A percentile compares a stretch with the other conserved stretches of the same genome.
phyloP scores from a whole-genome alignment of 805 yeast genomes.

The Zygosaccharomyces lentus region DNA sequence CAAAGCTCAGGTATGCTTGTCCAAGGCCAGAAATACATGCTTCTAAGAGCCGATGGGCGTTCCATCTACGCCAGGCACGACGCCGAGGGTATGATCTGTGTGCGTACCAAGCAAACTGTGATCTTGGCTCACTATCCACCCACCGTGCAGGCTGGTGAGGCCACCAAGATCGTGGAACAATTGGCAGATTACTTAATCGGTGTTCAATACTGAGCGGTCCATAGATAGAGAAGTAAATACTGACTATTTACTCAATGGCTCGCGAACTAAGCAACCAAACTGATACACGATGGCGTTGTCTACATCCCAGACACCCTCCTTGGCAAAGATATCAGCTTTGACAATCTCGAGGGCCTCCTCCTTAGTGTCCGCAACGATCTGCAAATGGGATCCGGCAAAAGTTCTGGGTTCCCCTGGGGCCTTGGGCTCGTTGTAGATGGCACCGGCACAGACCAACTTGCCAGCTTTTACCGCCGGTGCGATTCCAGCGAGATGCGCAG shows the following conservation, averaged over 20 bases:
- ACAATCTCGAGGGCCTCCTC: slow-evolving; percentile 64
- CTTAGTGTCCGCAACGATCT: slow-evolving; percentile 57
- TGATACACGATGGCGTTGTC: slow-evolving; percentile 58
- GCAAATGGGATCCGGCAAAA: slow-evolving; percentile 67
- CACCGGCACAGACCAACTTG: slow-evolving; percentile 47
- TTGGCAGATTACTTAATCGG: slow-evolving; percentile 91
- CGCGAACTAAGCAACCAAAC: slow-evolving; percentile 44
- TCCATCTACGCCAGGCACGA: slow-evolving; percentile 91
- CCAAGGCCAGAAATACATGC: slow-evolving; percentile 80
- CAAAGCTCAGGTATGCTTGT: slow-evolving; percentile 85
- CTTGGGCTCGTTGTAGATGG: slow-evolving; percentile 45
- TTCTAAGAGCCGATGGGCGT: slow-evolving; percentile 85
- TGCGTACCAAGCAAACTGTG: slow-evolving; percentile 90
- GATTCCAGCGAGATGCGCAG: slow-evolving; percentile 49
- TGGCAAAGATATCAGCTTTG: slow-evolving; percentile 58
- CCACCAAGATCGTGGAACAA: slow-evolving; percentile 90
- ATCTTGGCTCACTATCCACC: slow-evolving; percentile 92
- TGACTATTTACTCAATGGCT: slow-evolving; percentile 30
- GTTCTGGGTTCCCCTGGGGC: slow-evolving; percentile 40
- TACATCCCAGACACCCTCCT: slow-evolving; percentile 73
- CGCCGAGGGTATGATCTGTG: slow-evolving; percentile 83
- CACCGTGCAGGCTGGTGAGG: slow-evolving; percentile 90
- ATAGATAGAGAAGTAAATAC: slow-evolving; percentile 5
- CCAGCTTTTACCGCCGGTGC: slow-evolving; percentile 43
- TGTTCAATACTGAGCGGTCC: slow-evolving; percentile 59